A percentile compares a stretch with the other conserved stretches of the same genome.
Conservation (phyloP, 2,329 filamentous ascomycete genomes). For the Cladophialophora yegresii region DNA sequence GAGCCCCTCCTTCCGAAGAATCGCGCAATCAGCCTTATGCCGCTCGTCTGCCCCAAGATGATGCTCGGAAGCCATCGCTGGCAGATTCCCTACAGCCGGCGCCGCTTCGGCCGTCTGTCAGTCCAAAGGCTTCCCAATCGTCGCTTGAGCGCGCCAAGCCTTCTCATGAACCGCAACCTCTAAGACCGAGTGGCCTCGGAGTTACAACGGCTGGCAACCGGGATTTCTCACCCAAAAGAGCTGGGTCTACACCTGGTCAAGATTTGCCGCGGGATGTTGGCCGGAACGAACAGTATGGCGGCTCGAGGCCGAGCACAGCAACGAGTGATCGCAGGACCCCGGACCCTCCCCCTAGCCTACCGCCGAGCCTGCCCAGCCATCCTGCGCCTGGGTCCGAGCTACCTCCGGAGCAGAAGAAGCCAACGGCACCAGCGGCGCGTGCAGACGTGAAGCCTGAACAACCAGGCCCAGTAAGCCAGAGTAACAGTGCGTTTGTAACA, state of each 20-base stretch:
- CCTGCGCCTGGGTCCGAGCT: slow-evolving; percentile 23
- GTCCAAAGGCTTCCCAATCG: slow-evolving; percentile 28
- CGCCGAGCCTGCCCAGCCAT: slow-evolving; percentile 16
- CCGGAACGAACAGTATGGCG: slow-evolving; percentile 13
- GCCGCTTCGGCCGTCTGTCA: slow-evolving; percentile 27
- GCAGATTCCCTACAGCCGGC: slow-evolving; percentile 22
- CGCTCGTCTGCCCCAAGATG: slow-evolving; percentile 19
- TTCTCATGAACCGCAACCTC: slow-evolving; percentile 21
- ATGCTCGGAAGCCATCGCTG: slow-evolving; percentile 24
- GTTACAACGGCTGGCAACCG: slow-evolving; percentile 8
- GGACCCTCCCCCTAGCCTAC: slow-evolving; percentile 23
- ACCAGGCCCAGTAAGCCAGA: slow-evolving; percentile 39
- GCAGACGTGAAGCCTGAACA: slow-evolving; percentile 37
- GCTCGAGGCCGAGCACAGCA: slow-evolving; percentile 27
- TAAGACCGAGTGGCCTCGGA: slow-evolving; percentile 23
- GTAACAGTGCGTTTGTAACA: slow-evolving; percentile 41
- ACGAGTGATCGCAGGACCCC: slow-evolving; percentile 22
- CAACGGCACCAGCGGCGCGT: slow-evolving; percentile 13
- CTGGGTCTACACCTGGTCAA: slow-evolving; percentile 18
- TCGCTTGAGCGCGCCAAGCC: slow-evolving; percentile 24
- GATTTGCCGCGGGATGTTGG: slow-evolving; percentile 18
- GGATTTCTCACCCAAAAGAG: slow-evolving; percentile 20
- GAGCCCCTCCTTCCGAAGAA: slow-evolving; percentile 11
- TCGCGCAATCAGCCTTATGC: slow-evolving; percentile 25
- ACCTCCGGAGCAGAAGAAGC: slow-evolving; percentile 25